These are phyloP conservation scores for Exophiala spinifera DNA, from an alignment of 2,329 filamentous ascomycete genomes.

Conservation along the genomic window DNA sequence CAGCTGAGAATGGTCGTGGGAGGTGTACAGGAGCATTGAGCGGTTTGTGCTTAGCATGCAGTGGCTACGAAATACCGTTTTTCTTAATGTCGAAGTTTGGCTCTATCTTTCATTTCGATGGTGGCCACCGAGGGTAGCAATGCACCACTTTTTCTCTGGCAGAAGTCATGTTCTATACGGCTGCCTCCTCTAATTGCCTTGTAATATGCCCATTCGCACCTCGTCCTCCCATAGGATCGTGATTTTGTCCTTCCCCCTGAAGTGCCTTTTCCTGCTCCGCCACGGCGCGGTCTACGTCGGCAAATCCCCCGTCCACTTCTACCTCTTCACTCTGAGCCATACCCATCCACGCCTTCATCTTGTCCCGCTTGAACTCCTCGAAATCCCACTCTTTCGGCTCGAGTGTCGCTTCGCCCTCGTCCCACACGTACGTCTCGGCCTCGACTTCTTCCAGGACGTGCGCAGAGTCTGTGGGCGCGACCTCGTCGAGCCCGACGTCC, in stretches of 20 bases:
- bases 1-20: conserved; percentile 5
- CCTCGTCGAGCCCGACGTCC: conserved; percentile 27
- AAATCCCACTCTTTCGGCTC: conserved; percentile 85
- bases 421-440: conserved; percentile 66
- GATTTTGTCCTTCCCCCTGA: conserved; percentile 1
- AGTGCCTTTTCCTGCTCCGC: conserved; percentile 7
- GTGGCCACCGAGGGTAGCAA: background rate
- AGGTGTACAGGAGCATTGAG: conserved; percentile 15
- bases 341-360: conserved; percentile 60
- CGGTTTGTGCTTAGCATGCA: conserved; percentile 12
- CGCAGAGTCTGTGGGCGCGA: conserved; percentile 34
- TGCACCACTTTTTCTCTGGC: background rate
- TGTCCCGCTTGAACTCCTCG: conserved; percentile 74
- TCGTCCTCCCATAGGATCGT: conserved; percentile 28
- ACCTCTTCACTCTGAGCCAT: conserved; percentile 36
- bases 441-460: conserved; percentile 39
- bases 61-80: conserved; percentile 22
- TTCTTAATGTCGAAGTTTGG: conserved; percentile 21
- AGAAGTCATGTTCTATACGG: conserved; percentile 7
- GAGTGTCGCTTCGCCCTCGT: conserved; percentile 47
- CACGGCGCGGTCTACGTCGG: conserved; percentile 27
- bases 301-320: conserved; percentile 35
- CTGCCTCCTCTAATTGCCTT: conserved; percentile 23
- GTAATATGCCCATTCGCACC: conserved; percentile 28
- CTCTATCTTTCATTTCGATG: conserved; percentile 1